Conservation (phyloP, 2,329 filamentous ascomycete genomes). For the Nemania bipapillata region DNA sequence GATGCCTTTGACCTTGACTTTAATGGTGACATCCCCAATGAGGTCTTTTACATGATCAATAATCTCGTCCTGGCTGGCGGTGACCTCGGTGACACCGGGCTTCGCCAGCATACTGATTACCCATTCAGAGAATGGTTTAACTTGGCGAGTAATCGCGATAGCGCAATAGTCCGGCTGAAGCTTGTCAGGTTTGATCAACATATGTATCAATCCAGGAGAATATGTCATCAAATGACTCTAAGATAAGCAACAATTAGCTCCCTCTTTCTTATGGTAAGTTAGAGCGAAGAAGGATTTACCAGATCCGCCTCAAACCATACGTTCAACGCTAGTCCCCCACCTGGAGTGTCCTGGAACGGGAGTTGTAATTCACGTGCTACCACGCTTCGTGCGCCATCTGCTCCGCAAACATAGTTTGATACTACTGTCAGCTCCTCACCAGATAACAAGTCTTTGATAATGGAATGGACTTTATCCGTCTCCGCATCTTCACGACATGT, state of each 20-base stretch:
- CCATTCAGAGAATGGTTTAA: slow-evolving; percentile 32
- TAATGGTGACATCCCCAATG: slow-evolving; percentile 23
- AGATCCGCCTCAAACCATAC: slow-evolving; percentile 36
- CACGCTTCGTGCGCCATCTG: slow-evolving; percentile 32
- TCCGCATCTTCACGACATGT: slow-evolving; percentile 17
- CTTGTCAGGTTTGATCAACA: slow-evolving; percentile 31
- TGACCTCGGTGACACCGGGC: slow-evolving; percentile 28
- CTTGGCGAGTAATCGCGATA: slow-evolving; percentile 33
- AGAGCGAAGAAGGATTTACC: slow-evolving; percentile 4
- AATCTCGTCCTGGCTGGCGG: slow-evolving; percentile 25
- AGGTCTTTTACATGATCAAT: slow-evolving; percentile 28
- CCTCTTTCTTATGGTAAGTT: neutral
- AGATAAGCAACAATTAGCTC: slow-evolving; percentile 2
- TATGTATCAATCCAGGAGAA: slow-evolving; percentile 31
- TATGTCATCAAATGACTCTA: slow-evolving; percentile 30
- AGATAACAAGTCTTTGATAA: slow-evolving; percentile 28
- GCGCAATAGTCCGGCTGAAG: slow-evolving; percentile 32
- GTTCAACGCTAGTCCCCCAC: slow-evolving; percentile 29
- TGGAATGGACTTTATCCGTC: slow-evolving; percentile 30
- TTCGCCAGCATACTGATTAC: slow-evolving; percentile 33
- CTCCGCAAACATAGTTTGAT: slow-evolving; percentile 34
- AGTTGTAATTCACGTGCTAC: slow-evolving; percentile 34
- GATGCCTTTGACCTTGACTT: slow-evolving; percentile 25
- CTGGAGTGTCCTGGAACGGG: slow-evolving; percentile 26
- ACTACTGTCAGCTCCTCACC: slow-evolving; percentile 22